Evolutionary conservation across 75 land plant species (phyloP).

Genomic region (Pinus tabuliformis): DNA sequence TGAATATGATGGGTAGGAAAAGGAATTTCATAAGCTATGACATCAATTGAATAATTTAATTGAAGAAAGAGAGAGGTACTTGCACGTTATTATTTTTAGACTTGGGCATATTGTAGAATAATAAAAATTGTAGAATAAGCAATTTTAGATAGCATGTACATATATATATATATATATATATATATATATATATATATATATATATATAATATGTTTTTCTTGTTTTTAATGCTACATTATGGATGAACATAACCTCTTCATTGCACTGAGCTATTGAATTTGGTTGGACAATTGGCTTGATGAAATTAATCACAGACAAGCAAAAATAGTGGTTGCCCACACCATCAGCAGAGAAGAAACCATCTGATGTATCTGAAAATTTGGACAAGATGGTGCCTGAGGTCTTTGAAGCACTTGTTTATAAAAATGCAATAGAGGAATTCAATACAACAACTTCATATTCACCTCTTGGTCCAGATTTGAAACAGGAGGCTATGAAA

Average conservation of each 20-base stretch:
- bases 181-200: no score
- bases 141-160: not conserved
- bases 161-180: no score
- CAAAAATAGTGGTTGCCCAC: constrained; percentile 74
- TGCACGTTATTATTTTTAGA: not conserved
- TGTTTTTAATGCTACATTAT: not conserved
- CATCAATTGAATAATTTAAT: constrained; percentile 66
- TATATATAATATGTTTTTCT: not conserved
- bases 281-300: constrained; percentile 73
- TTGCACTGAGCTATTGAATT: constrained; percentile 1
- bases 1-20: constrained; percentile 34
- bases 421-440: no score
- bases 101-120: not conserved
- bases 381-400: no score
- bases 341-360: no score
- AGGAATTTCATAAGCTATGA: constrained; percentile 54
- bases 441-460: no score
- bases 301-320: constrained; percentile 74
- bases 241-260: not conserved
- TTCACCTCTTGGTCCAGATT: no score
- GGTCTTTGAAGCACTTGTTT: no score
- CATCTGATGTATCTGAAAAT: no score
- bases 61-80: constrained; percentile 81
- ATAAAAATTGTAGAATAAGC: no score
- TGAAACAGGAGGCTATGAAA: no score